Base-by-base conservation (phyloP, 306 rosid genomes). In the Castanospermum australe region DNA sequence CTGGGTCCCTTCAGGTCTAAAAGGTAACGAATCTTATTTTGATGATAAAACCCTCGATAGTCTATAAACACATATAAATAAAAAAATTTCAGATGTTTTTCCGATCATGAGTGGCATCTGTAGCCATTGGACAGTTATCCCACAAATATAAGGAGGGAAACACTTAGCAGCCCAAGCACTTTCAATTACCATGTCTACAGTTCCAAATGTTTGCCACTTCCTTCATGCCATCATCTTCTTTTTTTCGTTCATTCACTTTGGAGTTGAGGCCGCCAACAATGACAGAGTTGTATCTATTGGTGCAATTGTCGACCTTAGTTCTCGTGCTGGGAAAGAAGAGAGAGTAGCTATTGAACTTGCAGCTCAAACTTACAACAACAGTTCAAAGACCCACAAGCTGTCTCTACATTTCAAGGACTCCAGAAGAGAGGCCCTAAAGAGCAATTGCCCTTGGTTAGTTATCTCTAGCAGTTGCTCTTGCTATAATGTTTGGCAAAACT, bases 261-360 rank as follows among this genome's bases (percentile, higher is more conserved):
- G 33, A 42, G 76, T 10, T 41, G 67, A 28, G 28, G 21, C 56
- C 33, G 15, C 42, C 35, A 35, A 42, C 4, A 33, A 22, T 4
- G 17, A 14, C 1, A 57, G n/a, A 42, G 64, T 81, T 22, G 25
- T 39, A 8, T 3, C 51, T 0, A n/a, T 81, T 10, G 84, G 80
- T n/a, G 67, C 61, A 45, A 57, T 81, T 59, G n/a, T 67, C 28
- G 64, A 81, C 59, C 28, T 11, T 12, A 35, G 51, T 5, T 54
- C 80, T 42, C 80, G 71, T 15, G 28, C 24, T 22, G 84, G 84
- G 3, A 74, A 72, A 66, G 84, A 81, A 56, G 70, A 74, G 71
- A 62, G 33, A 81, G 2, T 44, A n/a, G 84, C 80, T 0, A 56
- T 81, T 79, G 80, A 74, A 56, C 47, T 81, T 32, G 80, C 55